These are phyloP conservation scores for Ettlia oleoabundans DNA, from an alignment of 139 green algal species.

Conservation along the genomic window DNA sequence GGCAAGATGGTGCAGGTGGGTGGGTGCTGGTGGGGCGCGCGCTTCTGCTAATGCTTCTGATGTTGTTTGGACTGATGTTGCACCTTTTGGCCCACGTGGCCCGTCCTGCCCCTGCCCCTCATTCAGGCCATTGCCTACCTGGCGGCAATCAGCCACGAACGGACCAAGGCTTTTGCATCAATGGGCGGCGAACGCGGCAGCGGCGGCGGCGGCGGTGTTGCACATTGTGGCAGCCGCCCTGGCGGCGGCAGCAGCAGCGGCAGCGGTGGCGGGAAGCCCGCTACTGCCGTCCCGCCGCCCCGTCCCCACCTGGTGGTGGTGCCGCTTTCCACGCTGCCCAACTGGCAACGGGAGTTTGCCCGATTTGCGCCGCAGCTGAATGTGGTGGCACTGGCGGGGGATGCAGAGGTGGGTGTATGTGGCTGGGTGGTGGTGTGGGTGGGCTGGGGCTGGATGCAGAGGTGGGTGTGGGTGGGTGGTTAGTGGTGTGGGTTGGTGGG, in stretches of 20 bases:
- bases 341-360: slow-evolving; percentile 31
- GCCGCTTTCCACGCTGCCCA: slow-evolving; percentile 24
- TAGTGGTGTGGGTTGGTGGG: too few relatives aligned
- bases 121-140: slow-evolving; percentile 17
- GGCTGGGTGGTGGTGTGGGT: too few relatives aligned
- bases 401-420: too few relatives aligned
- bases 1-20: neutral
- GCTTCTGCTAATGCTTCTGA: too few relatives aligned
- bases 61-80: neutral
- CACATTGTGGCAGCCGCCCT: too few relatives aligned
- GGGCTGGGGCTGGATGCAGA: too few relatives aligned
- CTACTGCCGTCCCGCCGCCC: neutral
- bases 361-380: slow-evolving; percentile 29
- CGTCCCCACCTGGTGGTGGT: slow-evolving; percentile 16
- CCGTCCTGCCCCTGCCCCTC: neutral
- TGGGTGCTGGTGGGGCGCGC: too few relatives aligned
- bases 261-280: neutral
- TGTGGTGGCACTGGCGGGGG: slow-evolving; percentile 13
- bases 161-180: too few relatives aligned
- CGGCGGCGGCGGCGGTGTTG: too few relatives aligned
- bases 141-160: neutral
- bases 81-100: neutral
- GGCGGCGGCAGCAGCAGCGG: neutral
- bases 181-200: neutral
- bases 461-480: too few relatives aligned